Conservation (phyloP, 352 stramenopile genomes). For the Globisporangium apiculatum region DNA sequence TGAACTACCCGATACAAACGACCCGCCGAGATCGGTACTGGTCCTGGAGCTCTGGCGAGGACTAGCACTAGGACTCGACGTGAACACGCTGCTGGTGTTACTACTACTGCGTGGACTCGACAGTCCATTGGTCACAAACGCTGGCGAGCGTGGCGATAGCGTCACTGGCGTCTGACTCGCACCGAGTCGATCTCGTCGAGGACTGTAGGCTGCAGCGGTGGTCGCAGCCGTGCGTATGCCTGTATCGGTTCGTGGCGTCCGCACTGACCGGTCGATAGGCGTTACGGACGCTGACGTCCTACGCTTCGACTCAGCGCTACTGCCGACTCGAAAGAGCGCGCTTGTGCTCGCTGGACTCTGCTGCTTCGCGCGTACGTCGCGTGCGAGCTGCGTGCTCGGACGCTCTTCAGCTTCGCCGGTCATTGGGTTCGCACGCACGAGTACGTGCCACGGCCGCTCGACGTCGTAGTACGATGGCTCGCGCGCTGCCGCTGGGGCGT, state of each 20-base stretch:
- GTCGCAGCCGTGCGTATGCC: not conserved
- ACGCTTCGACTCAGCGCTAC: too few species aligned
- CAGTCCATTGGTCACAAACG: not conserved
- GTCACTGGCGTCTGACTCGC: too few species aligned
- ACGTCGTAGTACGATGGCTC: conserved; percentile 30
- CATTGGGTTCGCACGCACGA: conserved; percentile 13
- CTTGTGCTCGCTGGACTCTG: conserved; percentile 13
- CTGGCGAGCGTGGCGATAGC: not conserved
- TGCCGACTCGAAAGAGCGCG: conserved; percentile 3
- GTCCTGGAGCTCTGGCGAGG: not conserved
- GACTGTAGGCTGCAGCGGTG: not conserved
- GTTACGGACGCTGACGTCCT: too few species aligned
- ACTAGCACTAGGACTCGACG: too few species aligned
- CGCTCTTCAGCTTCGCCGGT: conserved; percentile 15
- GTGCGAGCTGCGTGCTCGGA: conserved; percentile 35
- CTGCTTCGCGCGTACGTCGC: conserved; percentile 46
- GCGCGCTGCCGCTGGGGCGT: conserved; percentile 15
- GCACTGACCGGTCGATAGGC: too few species aligned
- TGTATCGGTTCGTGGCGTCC: too few species aligned
- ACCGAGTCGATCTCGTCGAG: too few species aligned
- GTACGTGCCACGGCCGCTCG: conserved; percentile 46
- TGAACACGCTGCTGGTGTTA: not conserved
- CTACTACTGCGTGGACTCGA: conserved; percentile 7
- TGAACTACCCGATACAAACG: conserved; percentile 1
- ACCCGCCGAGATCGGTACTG: conserved; percentile 10